Conservation (phyloP, 1,139 yeast species). For the Hyphopichia pseudoburtonii region DNA sequence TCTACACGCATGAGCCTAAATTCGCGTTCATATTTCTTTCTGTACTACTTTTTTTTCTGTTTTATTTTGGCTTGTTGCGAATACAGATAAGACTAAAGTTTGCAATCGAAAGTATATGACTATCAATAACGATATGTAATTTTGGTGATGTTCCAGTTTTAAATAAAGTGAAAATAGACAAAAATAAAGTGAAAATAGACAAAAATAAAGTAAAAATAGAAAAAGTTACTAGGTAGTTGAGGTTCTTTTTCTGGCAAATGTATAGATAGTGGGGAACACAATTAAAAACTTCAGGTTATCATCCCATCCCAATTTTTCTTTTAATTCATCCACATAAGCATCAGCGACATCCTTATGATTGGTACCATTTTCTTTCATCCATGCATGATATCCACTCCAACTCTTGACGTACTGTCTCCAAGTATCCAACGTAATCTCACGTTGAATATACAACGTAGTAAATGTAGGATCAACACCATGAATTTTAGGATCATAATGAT, state of each 20-base stretch:
- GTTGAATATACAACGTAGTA: conserved; percentile 40
- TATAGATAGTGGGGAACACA: conserved; percentile 60
- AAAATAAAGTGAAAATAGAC: too few species aligned
- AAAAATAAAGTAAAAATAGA: too few species aligned
- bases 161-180: too few species aligned
- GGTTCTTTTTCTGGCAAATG: conserved; percentile 34
- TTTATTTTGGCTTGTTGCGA: background rate
- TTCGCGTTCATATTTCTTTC: background rate
- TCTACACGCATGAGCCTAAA: background rate
- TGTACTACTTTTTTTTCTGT: background rate
- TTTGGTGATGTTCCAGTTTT: too few species aligned
- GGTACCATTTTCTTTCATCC: conserved; percentile 47
- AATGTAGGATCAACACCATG: conserved; percentile 21
- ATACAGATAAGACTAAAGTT: too few species aligned
- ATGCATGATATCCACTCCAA: conserved; percentile 70
- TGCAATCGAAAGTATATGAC: too few species aligned
- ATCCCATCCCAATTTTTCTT: conserved; percentile 40
- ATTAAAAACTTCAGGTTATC: conserved; percentile 46
- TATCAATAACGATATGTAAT: too few species aligned
- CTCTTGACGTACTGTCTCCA: conserved; percentile 55
- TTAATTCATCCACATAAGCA: conserved; percentile 43
- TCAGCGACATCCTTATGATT: conserved; percentile 37
- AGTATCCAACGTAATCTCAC: conserved; percentile 40
- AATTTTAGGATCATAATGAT: conserved; percentile 35
- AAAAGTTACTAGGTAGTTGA: background rate